Evolutionary conservation across 108 stramenopile species (phyloP), one percentile per base, ranked within the genome.

Genomic region (Phaeodactylum tricornutum): DNA sequence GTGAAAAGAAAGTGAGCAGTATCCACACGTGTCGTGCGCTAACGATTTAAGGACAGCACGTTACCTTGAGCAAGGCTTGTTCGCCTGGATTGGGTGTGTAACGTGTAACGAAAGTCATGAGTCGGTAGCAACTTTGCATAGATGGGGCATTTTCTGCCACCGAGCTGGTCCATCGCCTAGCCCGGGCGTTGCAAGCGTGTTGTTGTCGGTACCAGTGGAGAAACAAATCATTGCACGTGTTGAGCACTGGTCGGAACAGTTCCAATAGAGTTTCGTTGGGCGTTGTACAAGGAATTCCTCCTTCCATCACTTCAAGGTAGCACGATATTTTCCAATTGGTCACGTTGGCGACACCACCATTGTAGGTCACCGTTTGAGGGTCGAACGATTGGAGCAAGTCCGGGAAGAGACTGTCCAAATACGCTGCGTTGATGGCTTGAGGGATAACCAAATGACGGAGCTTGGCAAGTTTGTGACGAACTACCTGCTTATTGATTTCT

Each of bases 91-190:
- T 64, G 0, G 90, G 79, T 3, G 90, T 92, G 55, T 92, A 92
- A 17, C 90, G 47, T n/a, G 90, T 92, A 7, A 92, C 71, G 44
- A 92, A 92, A 0, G 84, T 92, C 90, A 92, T 92, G 9, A 92
- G 54, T 29, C 90, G 69, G n/a, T 70, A 43, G 52, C 69, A 67
- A 11, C 47, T 25, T 51, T 21, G 9, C 8, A n/a, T 9, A 6
- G 47, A 30, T 47, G 36, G 32, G 25, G 51, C 55, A 23, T 49
- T 43, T 26, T 29, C 60, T 50, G 12, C 47, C 53, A 50, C 53
- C 30, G 25, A 40, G 42, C 33, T 57, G 29, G 4, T 21, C n/a
- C n/a, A n/a, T n/a, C n/a, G n/a, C n/a, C n/a, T n/a, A 20, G 14
- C 27, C 21, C 45, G 23, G 41, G 34, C 51, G 49, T 91, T 91